Base-by-base conservation (phyloP, 2,329 filamentous ascomycete genomes). In the Phaeophleospora eucalypticola region DNA sequence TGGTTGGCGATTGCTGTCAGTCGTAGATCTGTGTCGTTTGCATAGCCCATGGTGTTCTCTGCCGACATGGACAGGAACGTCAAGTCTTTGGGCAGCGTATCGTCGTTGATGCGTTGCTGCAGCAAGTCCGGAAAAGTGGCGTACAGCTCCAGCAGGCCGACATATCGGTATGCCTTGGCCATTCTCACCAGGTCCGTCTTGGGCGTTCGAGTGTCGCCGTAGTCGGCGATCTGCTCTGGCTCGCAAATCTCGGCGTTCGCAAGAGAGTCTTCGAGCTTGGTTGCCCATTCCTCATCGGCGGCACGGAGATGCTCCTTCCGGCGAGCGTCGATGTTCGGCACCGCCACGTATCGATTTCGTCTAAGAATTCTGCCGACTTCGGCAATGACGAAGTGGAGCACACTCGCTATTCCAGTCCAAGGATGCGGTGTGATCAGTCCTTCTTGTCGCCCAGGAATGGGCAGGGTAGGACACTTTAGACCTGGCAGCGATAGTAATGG, bases 91-190 rank as follows among this genome's bases (percentile, higher is more conserved):
- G 15, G 41, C 40, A 33, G 24, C 7, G 24, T 29, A 16, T 40
- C 36, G n/a, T 37, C 40, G 17, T 18, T 17, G 27, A 16, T 34
- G 18, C 37, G 17, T 14, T 39, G 17, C 4, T 27, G 59, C 36
- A 66, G 65, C 16, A 65, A 59, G 4, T 59, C 62, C 2, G 77
- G 77, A 46, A 79, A 79, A 21, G 74, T 71, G 18, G 73, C 72
- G 56, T 80, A 80, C 16, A 80, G 59, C 52, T 80, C 76, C 37
- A 80, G 64, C 3, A 80, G 67, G 1, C 75, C 77, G 2, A 73
- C 69, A 43, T 71, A 74, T 27, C 77, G 73, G 49, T 78, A 78
- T 1, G 74, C 71, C 52, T 79, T 73, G 2, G 76, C 77, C 52
- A 78, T 70, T 6, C 71, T 69, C 29, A 79, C 66, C 33, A 80